Base-by-base conservation (phyloP, 768 basidiomycete species). In the Aureoboletus auriporus region DNA sequence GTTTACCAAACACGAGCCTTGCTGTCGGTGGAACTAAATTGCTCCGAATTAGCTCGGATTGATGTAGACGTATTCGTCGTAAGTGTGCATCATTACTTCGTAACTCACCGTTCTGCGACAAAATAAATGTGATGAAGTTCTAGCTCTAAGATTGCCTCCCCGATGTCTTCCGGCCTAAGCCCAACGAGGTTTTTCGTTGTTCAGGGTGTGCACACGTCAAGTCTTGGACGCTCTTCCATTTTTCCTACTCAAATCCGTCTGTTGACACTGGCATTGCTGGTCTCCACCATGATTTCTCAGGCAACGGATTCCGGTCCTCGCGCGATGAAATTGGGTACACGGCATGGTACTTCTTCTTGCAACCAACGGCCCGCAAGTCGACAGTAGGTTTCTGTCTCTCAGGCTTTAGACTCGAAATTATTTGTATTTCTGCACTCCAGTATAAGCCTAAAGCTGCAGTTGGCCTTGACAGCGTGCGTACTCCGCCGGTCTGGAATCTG, bases 321-420 rank as follows among this genome's bases (percentile, higher is more conserved):
- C 51, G 55, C 47, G 42, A 38, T 50, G 40, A 44, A 23, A 67
- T 66, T 56, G 68, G 62, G 62, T 66, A 67, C 54, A 51, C 30
- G 44, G 35, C 49, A 40, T 42, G 26, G 30, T 52, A 36, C 38
- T 37, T 40, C 42, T 52, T 36, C 39, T 50, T 45, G 39, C 56
- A 34, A 38, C 17, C 34, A 48, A 38, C 40, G 44, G 51, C 51
- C 55, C 61, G 50, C 8, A 29, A 16, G 11, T 33, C 36, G 33
- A 36, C 35, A 30, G 34, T 38, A 39, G 31, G 23, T 40, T 50
- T 47, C 45, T 54, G 39, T 49, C 54, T 58, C 66, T 58, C 67
- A 67, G 54, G 62, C 57, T 55, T 50, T 56, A 51, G 47, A 49
- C 51, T 60, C 47, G 44, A 34, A 39, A 47, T 50, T 50, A 50